Conservation (phyloP, 495 filamentous ascomycete species). For the Aspergillus sclerotioniger region DNA sequence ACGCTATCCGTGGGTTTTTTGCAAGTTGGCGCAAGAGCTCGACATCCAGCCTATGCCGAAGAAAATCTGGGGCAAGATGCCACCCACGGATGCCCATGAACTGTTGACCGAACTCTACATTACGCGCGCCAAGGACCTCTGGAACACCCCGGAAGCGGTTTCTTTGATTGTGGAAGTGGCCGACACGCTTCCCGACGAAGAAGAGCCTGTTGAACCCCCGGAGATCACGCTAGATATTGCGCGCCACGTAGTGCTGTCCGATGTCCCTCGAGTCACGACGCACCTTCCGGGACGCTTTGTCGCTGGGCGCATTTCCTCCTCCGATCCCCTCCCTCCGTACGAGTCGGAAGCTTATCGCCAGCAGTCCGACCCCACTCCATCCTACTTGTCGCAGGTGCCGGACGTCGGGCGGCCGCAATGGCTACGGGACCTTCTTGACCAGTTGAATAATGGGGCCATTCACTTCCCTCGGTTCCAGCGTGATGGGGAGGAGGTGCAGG, state of each 20-base stretch:
- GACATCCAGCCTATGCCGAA: constrained; percentile 69
- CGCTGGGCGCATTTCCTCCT: constrained; percentile 41
- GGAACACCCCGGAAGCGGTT: constrained; percentile 76
- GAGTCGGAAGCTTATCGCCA: constrained; percentile 42
- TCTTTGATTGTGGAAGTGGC: constrained; percentile 72
- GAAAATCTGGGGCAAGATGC: constrained; percentile 75
- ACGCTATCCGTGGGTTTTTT: constrained; percentile 77
- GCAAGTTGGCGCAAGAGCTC: constrained; percentile 71
- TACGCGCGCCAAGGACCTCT: constrained; percentile 77
- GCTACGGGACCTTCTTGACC: constrained; percentile 42
- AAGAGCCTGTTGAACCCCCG: constrained; percentile 38
- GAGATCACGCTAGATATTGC: constrained; percentile 65
- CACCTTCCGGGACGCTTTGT: constrained; percentile 43
- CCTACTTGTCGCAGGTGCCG: constrained; percentile 35
- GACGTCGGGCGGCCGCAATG: constrained; percentile 37
- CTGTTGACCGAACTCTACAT: constrained; percentile 79
- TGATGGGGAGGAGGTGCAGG: constrained; percentile 18
- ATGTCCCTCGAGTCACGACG: constrained; percentile 54
- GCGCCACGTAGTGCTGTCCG: constrained; percentile 75
- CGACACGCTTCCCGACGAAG: constrained; percentile 45
- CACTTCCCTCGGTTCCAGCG: constrained; percentile 25
- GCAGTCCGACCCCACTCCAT: constrained; percentile 38
- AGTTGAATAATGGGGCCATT: constrained; percentile 34
- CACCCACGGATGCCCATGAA: constrained; percentile 64
- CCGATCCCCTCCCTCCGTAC: constrained; percentile 46